A percentile compares a stretch with the other conserved stretches of the same genome.
These are phyloP conservation scores for Alternaria sp. DNA, from an alignment of 2,329 filamentous ascomycete species.

Conservation along the genomic window DNA sequence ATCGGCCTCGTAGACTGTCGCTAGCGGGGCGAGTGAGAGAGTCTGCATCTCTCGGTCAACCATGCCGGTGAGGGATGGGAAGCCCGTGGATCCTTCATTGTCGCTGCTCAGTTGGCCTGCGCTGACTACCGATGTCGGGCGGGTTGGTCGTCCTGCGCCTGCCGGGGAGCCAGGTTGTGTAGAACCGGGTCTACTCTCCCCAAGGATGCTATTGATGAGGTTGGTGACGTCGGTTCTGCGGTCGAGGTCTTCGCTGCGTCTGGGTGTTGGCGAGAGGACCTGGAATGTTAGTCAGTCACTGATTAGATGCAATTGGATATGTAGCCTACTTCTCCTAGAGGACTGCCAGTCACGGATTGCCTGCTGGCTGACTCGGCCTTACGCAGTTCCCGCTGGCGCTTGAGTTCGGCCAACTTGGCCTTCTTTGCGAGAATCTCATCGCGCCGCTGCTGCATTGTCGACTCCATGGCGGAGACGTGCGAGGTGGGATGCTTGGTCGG, in stretches of 20 bases:
- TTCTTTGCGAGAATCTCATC: slow-evolving; percentile 97
- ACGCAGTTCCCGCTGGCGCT: slow-evolving; percentile 85
- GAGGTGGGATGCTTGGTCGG: slow-evolving; percentile 3
- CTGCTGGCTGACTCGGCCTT: slow-evolving; percentile 75
- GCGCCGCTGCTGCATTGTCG: slow-evolving; percentile 78
- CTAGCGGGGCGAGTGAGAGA: slow-evolving; percentile 74
- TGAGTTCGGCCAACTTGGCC: slow-evolving; percentile 95
- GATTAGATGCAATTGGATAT: background rate
- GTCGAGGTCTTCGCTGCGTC: slow-evolving; percentile 68
- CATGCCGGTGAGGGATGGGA: slow-evolving; percentile 33
- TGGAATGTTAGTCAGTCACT: slow-evolving; percentile 42
- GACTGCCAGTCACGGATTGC: slow-evolving; percentile 65
- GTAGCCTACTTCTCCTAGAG: slow-evolving; percentile 70
- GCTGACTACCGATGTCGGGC: slow-evolving; percentile 86
- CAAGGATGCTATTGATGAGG: slow-evolving; percentile 83
- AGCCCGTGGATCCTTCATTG: slow-evolving; percentile 50
- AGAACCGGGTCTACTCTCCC: slow-evolving; percentile 75
- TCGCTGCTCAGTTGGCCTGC: slow-evolving; percentile 80
- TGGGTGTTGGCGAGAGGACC: slow-evolving; percentile 73
- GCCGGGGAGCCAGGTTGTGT: slow-evolving; percentile 63
- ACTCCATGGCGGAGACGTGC: slow-evolving; percentile 35
- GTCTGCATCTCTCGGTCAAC: slow-evolving; percentile 64
- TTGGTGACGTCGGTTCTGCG: slow-evolving; percentile 74
- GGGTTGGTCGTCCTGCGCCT: slow-evolving; percentile 62
- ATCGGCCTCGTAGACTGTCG: slow-evolving; percentile 81